phyloP scores from a whole-genome alignment of 192 early-diverging fungal genomes.

The Coemansia sp. region DNA sequence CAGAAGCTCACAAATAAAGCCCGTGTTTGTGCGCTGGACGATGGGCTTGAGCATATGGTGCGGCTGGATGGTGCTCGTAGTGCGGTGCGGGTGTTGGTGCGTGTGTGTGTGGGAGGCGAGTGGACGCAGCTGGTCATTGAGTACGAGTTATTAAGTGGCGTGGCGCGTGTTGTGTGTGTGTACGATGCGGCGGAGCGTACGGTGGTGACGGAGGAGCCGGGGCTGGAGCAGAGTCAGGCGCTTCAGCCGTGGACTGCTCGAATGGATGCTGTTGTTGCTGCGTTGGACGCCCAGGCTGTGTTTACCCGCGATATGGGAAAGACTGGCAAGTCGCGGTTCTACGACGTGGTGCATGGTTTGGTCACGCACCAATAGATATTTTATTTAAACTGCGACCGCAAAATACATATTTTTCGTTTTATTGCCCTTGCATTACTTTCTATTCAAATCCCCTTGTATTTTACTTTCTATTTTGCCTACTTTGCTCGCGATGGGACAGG shows the following conservation, averaged over 20 bases:
- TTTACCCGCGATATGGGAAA: constrained; percentile 51
- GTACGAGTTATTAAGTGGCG: constrained; percentile 35
- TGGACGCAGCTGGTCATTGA: constrained; percentile 22
- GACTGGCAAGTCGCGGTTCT: constrained; percentile 47
- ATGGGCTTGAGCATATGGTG: constrained; percentile 29
- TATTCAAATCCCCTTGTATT: constrained; percentile 2
- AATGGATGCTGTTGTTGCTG: constrained; percentile 14
- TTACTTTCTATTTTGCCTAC: not conserved
- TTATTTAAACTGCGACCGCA: not conserved
- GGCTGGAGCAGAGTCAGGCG: not conserved
- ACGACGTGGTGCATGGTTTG: constrained; percentile 28
- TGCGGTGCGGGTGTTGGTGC: not conserved
- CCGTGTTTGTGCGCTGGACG: constrained; percentile 14
- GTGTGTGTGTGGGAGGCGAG: not conserved
- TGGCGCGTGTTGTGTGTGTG: constrained; percentile 14
- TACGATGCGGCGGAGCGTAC: not conserved
- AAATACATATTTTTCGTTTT: not conserved
- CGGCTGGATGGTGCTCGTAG: constrained; percentile 17
- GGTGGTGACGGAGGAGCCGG: not conserved
- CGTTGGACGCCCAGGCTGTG: constrained; percentile 28
- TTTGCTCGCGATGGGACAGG: constrained; percentile 35
- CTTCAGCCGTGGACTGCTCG: constrained; percentile 20
- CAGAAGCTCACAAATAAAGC: constrained; percentile 24
- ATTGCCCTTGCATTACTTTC: not conserved
- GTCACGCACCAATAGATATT: not conserved